Evolutionary conservation across 257 asterid species (phyloP).

Genomic region (Paulownia fortunei): DNA sequence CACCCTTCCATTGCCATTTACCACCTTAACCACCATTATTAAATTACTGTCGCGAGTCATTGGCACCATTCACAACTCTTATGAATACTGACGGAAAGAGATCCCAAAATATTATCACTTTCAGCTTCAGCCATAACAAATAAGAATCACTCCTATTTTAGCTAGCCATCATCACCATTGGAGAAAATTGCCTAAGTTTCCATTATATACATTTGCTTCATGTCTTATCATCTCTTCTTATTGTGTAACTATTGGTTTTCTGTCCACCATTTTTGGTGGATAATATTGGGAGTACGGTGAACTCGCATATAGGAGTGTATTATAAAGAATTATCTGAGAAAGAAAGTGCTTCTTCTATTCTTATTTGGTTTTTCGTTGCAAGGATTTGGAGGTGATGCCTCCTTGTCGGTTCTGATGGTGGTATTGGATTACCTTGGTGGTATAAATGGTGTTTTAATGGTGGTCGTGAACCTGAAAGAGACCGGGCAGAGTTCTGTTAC

Average conservation of each 20-base stretch:
- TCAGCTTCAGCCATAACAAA: neutral
- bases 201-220: neutral
- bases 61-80: neutral
- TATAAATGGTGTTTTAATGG: neutral
- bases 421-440: neutral
- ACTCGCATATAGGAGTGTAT: neutral
- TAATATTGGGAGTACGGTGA: neutral
- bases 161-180: neutral
- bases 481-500: too few relatives aligned
- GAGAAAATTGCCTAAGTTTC: neutral
- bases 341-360: neutral
- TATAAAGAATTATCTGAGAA: neutral
- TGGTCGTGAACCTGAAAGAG: neutral
- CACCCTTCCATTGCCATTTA: neutral
- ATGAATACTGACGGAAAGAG: neutral
- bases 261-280: neutral
- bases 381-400: neutral
- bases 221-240: neutral
- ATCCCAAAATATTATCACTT: neutral
- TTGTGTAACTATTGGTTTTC: neutral
- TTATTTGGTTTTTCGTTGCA: neutral
- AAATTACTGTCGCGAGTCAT: neutral
- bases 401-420: too few relatives aligned
- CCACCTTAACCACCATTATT: neutral
- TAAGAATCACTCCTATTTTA: too few relatives aligned